Conservation (phyloP, 495 filamentous ascomycete species). For the Evernia prunastri region DNA sequence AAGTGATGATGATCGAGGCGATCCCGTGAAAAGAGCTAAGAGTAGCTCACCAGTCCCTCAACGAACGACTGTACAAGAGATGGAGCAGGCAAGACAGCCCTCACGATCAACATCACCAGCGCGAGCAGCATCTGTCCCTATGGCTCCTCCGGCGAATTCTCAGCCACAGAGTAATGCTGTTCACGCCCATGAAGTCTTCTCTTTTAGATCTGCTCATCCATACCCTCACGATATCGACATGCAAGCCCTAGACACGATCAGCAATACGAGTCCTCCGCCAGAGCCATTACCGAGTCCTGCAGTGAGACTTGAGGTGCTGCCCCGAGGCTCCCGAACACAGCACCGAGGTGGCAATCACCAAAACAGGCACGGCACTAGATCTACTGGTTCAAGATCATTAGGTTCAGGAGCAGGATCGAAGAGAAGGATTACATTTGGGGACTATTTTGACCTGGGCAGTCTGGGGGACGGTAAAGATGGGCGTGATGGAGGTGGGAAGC, state of each 20-base stretch:
- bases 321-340: conserved; percentile 46
- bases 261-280: conserved; percentile 25
- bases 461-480: conserved; percentile 59
- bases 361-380: conserved; percentile 39
- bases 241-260: conserved; percentile 40
- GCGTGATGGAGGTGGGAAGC: conserved; percentile 60
- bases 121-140: conserved; percentile 42
- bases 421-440: conserved; percentile 65
- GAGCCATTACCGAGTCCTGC: conserved; percentile 36
- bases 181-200: conserved; percentile 49
- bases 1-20: conserved; percentile 67
- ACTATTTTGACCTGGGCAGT: conserved; percentile 76
- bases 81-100: conserved; percentile 32
- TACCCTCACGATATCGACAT: conserved; percentile 67
- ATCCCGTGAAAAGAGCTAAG: conserved; percentile 48
- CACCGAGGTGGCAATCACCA: conserved; percentile 35
- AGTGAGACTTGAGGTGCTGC: conserved; percentile 46
- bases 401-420: conserved; percentile 66
- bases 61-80: conserved; percentile 44
- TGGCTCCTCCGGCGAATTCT: conserved; percentile 23
- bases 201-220: conserved; percentile 62
- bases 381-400: conserved; percentile 38
- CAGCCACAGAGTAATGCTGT: conserved; percentile 22
- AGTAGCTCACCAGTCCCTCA: conserved; percentile 56
- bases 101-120: conserved; percentile 37